Conservation (phyloP, 129 eudicot species). For the Solidago caesia region DNA sequence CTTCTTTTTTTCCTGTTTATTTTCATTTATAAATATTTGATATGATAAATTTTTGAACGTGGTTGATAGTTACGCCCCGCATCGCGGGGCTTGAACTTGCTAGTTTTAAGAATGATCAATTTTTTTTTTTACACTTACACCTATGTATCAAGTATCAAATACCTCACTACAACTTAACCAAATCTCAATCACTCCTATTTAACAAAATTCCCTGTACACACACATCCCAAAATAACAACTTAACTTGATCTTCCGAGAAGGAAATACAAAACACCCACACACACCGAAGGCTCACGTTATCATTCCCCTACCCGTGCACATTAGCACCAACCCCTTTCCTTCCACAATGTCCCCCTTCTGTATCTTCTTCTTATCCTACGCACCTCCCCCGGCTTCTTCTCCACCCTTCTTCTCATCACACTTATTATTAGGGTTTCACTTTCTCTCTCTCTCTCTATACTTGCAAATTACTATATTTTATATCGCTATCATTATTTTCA, state of each 20-base stretch:
- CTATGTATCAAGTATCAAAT: too few relatives aligned
- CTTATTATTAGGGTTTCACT: conserved; percentile 32
- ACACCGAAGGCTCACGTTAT: conserved; percentile 30
- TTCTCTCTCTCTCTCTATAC: conserved; percentile 21
- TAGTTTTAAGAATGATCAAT: too few relatives aligned
- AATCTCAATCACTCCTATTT: conserved; percentile 27
- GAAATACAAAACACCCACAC: background rate
- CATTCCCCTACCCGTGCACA: conserved; percentile 30
- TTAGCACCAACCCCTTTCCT: conserved; percentile 31
- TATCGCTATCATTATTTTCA: conserved; percentile 16
- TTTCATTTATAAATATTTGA: too few relatives aligned
- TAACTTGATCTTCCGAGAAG: background rate
- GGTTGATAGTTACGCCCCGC: too few relatives aligned
- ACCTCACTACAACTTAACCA: conserved; percentile 18
- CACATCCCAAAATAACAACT: too few relatives aligned
- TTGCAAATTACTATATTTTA: background rate
- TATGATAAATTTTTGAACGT: too few relatives aligned
- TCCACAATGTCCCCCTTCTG: conserved; percentile 29
- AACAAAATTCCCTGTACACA: background rate
- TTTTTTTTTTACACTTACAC: too few relatives aligned
- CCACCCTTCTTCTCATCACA: conserved; percentile 30
- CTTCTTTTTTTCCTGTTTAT: too few relatives aligned
- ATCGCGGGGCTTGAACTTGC: too few relatives aligned
- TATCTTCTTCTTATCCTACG: conserved; percentile 44
- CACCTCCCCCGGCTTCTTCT: conserved; percentile 39